Base-by-base conservation (phyloP, 495 filamentous ascomycete genomes). In the Penicilliopsis zonata region DNA sequence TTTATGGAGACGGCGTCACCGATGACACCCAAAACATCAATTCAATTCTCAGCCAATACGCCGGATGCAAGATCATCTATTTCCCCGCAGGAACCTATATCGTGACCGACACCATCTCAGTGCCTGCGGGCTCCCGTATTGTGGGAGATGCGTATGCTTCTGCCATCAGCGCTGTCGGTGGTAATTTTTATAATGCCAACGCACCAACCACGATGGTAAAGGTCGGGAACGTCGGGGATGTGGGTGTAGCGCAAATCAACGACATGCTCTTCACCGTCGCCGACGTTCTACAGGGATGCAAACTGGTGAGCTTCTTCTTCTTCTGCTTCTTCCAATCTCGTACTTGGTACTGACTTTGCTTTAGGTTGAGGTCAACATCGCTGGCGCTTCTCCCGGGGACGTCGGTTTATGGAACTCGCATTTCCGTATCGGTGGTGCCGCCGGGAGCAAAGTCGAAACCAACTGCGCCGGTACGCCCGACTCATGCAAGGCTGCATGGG, bases 71-170 rank as follows among this genome's bases (percentile, higher is more conserved):
- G 35, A 51, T 79, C 14, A 58, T 69, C 1, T 81, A 65, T 44
- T 73, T 82, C 40, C 74, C 76, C 2, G 53, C 57, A 14, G 76
- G 78, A 8, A 64, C 64, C 0, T 82, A 82, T 42, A 45, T 65
- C 5, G 67, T 80, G 21, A 72, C 59, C 4, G 50, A 61, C 15
- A 82, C 77, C 0, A 43, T 82, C 22, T 39, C 55, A 22, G 50
- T 80, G 23, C 77, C 75, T 0, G 46, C 59, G 0, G 64, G 64
- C 6, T 61, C 65, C 9, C 57, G 62, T 6, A 70, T 77, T 16
- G 63, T 76, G 2, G 72, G 74, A 16, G 69, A 76, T 37, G 58
- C 57, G 9, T 72, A 52, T 25, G 46, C 59, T 46, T 47, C 64
- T 16, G 60, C 64, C 2, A 71, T 76, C 30, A 49, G 65, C 6